A percentile compares a stretch with the other conserved stretches of the same genome.
Conservation (phyloP, 2,329 filamentous ascomycete species). For the Neonectria punicea region DNA sequence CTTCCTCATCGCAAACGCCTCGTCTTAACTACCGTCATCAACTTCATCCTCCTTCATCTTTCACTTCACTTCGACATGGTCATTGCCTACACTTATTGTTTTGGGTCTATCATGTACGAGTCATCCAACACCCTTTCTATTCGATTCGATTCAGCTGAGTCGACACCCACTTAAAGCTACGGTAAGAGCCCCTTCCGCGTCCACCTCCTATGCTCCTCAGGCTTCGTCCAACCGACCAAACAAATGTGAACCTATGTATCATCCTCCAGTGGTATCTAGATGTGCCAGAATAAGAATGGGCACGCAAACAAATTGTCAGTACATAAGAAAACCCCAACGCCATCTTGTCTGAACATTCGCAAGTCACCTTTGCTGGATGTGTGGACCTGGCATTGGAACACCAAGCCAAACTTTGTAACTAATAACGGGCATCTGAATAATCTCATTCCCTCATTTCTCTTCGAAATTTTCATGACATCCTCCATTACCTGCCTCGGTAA, state of each 20-base stretch:
- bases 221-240: neutral
- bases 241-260: neutral
- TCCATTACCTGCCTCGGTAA: conserved; percentile 61
- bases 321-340: conserved; percentile 20
- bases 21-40: neutral
- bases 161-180: conserved; percentile 1
- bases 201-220: neutral
- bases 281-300: neutral
- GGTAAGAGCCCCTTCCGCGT: neutral
- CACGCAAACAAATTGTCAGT: conserved; percentile 9
- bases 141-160: conserved; percentile 2
- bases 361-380: neutral
- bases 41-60: neutral
- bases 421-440: neutral
- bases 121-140: conserved; percentile 7
- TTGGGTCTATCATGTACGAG: conserved; percentile 9
- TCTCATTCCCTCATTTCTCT: neutral
- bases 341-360: conserved; percentile 11
- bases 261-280: conserved; percentile 2
- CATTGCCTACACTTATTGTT: conserved; percentile 7
- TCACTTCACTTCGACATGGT: conserved; percentile 3
- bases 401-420: conserved; percentile 4
- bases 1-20: neutral
- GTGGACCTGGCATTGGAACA: neutral
- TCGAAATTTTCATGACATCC: neutral